Conservation (phyloP, 192 early-diverging fungal species). For the Backusella tarrabulga region DNA sequence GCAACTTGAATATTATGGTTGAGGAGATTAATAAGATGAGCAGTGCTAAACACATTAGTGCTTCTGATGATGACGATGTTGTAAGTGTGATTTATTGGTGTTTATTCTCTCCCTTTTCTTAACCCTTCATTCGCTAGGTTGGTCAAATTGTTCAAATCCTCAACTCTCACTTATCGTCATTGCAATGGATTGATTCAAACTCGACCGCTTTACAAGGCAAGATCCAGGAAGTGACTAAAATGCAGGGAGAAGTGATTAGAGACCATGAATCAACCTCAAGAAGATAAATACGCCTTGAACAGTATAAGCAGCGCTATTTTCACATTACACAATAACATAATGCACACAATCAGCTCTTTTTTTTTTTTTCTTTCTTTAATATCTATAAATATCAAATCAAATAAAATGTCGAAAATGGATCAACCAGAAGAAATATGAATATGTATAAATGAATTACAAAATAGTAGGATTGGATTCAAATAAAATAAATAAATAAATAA, state of each 20-base stretch:
- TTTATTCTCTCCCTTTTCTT: too few relatives aligned
- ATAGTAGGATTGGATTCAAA: too few relatives aligned
- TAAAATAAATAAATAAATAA: too few relatives aligned
- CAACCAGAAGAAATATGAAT: too few relatives aligned
- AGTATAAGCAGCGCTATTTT: too few relatives aligned
- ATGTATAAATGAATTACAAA: too few relatives aligned
- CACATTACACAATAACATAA: too few relatives aligned
- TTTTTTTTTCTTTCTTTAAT: background rate
- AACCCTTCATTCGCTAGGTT: slow-evolving; percentile 17
- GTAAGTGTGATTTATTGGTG: slow-evolving; percentile 12
- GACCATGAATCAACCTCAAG: slow-evolving; percentile 12
- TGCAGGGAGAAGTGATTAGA: slow-evolving; percentile 38
- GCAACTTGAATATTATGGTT: slow-evolving; percentile 76
- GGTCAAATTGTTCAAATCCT: slow-evolving; percentile 86
- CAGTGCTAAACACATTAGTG: slow-evolving; percentile 28
- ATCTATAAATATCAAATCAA: background rate
- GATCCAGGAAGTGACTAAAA: slow-evolving; percentile 49
- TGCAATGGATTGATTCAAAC: slow-evolving; percentile 90
- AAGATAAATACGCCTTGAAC: background rate
- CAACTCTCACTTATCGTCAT: slow-evolving; percentile 85
- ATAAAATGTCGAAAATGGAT: too few relatives aligned
- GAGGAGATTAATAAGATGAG: slow-evolving; percentile 80
- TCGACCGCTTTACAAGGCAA: slow-evolving; percentile 55
- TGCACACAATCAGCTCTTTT: background rate
- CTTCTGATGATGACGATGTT: slow-evolving; percentile 37